Conservation (phyloP, 306 rosid species). For the Cicer arietinum region DNA sequence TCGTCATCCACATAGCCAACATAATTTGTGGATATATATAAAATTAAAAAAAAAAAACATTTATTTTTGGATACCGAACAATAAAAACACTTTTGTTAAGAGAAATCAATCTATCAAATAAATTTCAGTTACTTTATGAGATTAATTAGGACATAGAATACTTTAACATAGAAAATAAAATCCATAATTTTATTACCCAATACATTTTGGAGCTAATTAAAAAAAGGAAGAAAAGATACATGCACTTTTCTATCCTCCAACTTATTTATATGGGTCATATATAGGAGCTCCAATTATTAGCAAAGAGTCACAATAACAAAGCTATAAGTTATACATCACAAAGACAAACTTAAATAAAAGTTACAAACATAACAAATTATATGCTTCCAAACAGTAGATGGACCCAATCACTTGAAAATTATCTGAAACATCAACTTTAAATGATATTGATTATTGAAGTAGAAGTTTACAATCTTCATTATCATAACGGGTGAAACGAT, state of each 20-base stretch:
- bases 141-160: too few species aligned
- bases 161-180: too few species aligned
- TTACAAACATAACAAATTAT: background rate
- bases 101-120: too few species aligned
- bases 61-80: too few species aligned
- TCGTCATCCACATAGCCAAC: too few species aligned
- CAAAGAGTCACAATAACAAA: background rate
- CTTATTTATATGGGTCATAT: background rate
- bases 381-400: background rate
- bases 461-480: background rate
- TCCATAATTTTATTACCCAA: background rate
- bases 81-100: too few species aligned
- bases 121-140: too few species aligned
- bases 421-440: background rate
- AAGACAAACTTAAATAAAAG: background rate
- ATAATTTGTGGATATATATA: too few species aligned
- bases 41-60: too few species aligned
- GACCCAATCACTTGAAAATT: background rate
- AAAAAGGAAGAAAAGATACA: background rate
- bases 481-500: rapidly evolving
- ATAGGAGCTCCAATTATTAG: slow-evolving; percentile 26
- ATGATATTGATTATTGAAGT: background rate
- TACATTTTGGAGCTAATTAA: background rate
- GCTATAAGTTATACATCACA: background rate
- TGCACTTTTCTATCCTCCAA: background rate